Percentiles rank a stretch among this genome's conserved stretches.
Evolutionary conservation across 2,329 filamentous ascomycete genomes (phyloP).

Genomic region (Pyricularia sp.): DNA sequence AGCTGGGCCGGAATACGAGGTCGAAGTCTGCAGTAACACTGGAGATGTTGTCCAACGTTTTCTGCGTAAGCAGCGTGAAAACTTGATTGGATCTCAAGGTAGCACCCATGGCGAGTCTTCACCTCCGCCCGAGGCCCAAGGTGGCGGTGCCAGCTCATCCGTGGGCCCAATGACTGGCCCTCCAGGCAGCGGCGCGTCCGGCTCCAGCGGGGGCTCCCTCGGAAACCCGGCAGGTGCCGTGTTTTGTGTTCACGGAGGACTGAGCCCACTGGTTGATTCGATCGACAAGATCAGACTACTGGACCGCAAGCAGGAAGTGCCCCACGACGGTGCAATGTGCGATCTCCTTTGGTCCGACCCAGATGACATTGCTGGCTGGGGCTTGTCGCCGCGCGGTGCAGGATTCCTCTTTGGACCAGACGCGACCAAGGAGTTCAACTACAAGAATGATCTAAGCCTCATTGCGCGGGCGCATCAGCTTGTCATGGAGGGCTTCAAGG

Average conservation of each 20-base stretch:
- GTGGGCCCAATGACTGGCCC: conserved; percentile 35
- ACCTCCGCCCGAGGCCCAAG: conserved; percentile 1
- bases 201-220: conserved; percentile 48
- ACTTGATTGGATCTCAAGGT: conserved; percentile 11
- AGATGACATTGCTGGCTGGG: conserved; percentile 96
- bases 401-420: conserved; percentile 93
- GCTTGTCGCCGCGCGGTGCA: conserved; percentile 80
- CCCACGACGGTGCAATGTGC: conserved; percentile 97
- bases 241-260: conserved; percentile 86
- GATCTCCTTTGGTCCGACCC: conserved; percentile 96
- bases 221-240: conserved; percentile 69
- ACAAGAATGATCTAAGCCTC: conserved; percentile 80
- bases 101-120: conserved; percentile 6
- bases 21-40: conserved; percentile 80
- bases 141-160: neutral
- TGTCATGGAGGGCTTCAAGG: conserved; percentile 99
- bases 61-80: conserved; percentile 31
- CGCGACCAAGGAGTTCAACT: conserved; percentile 93
- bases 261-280: conserved; percentile 81
- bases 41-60: conserved; percentile 68
- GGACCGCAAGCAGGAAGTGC: conserved; percentile 95
- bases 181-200: conserved; percentile 67
- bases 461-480: conserved; percentile 93
- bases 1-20: conserved; percentile 65
- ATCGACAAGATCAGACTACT: conserved; percentile 92